phyloP scores from a whole-genome alignment of 1,284 basidiomycete genomes.

The Ustilago crameri region DNA sequence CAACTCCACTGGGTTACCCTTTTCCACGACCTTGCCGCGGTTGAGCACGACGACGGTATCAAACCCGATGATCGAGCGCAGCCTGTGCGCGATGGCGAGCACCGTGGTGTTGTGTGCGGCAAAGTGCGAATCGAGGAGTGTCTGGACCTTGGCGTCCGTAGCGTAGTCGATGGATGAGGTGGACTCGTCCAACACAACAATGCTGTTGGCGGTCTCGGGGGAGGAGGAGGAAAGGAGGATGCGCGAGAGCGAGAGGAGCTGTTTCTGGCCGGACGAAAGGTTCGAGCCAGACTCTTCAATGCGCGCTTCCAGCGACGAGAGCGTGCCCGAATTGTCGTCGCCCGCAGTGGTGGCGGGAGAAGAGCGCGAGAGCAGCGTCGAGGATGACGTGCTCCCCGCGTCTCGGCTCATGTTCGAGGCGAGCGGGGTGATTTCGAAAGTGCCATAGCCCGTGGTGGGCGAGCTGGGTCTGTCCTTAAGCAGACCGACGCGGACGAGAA shows the following conservation, averaged over 20 bases:
- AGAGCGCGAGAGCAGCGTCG: constrained; percentile 6
- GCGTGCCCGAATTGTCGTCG: constrained; percentile 38
- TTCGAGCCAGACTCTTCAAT: constrained; percentile 67
- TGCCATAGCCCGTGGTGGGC: constrained; percentile 16
- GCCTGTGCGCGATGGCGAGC: constrained; percentile 78
- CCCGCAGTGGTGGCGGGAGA: constrained; percentile 1
- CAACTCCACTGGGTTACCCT: constrained; percentile 76
- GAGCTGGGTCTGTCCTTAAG: constrained; percentile 31
- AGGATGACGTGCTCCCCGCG: constrained; percentile 17
- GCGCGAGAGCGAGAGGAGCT: constrained; percentile 66
- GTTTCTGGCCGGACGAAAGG: constrained; percentile 66
- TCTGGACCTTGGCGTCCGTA: constrained; percentile 84
- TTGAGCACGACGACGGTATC: constrained; percentile 83
- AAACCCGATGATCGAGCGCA: constrained; percentile 82
- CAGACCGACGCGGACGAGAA: constrained; percentile 64
- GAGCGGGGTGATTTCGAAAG: constrained; percentile 11
- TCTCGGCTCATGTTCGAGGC: background rate
- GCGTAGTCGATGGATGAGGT: constrained; percentile 80
- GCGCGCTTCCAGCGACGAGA: constrained; percentile 58
- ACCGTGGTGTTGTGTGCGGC: constrained; percentile 75
- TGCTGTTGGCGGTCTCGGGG: constrained; percentile 24
- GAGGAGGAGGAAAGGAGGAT: constrained; percentile 61
- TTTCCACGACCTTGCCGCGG: constrained; percentile 77
- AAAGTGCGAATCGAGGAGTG: constrained; percentile 84
- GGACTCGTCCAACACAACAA: constrained; percentile 73